Evolutionary conservation across 192 early-diverging fungal genomes (phyloP), one percentile per base, ranked within the genome.

Genomic region (Backusella mclennaniae): DNA sequence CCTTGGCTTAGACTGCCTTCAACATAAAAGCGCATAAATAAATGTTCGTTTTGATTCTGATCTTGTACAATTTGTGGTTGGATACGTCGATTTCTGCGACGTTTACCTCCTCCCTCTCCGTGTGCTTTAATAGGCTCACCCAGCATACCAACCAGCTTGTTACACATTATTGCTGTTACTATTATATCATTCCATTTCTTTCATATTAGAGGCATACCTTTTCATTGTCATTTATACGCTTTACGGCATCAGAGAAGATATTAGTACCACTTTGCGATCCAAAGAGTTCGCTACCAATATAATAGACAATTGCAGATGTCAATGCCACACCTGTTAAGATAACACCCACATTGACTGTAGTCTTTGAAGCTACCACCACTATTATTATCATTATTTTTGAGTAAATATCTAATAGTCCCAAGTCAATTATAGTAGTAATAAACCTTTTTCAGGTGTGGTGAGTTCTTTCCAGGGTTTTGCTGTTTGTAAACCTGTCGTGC

Each of bases 1-100:
- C 88, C 88, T 74, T 84, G 78, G 31, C 73, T 84, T 41, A 81
- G 42, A 2, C 85, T 80, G 5, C 88, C 88, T 66, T 89, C 86
- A 21, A 89, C 79, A 74, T 87, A 86, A 75, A 89, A 85, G 12
- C 77, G 77, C 84, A 89, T 86, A 59, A 89, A 67, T 73, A 86
- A 73, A 69, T 89, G 88, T 49, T 79, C 78, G 14, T 83, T 80
- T 33, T 85, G 83, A n/a, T 85, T 76, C 0, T 59, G 69, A 59
- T 87, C 86, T 56, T 84, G 74, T 35, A 84, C 76, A 14, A 86
- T 73, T 79, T 86, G 88, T 9, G 84, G 83, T 12, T 76, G 80
- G 67, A 80, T 72, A 35, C 56, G 56, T 69, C 56, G 44, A 76
- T 73, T 56, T 23, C 77, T 53, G 1, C 67, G 39, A 41, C 56